phyloP scores from a whole-genome alignment of 768 basidiomycete genomes.

The Lactarius sanguifluus region DNA sequence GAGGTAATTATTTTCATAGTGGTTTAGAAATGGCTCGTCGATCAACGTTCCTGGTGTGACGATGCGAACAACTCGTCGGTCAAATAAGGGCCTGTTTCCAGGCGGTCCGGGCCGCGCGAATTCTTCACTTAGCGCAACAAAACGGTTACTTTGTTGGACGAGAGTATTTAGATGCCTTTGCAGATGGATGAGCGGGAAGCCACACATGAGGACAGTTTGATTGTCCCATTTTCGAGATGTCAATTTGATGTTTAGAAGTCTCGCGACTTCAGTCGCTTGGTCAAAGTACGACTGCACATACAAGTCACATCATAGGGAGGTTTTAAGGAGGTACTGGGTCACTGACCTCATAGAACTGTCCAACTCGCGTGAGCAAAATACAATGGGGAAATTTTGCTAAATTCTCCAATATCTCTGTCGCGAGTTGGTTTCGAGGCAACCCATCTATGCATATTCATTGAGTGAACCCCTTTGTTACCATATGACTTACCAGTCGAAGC shows the following conservation, averaged over 20 bases:
- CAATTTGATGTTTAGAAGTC: slow-evolving; percentile 78
- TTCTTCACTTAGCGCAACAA: slow-evolving; percentile 94
- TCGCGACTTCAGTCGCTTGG: slow-evolving; percentile 78
- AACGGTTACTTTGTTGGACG: slow-evolving; percentile 78
- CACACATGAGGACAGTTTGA: slow-evolving; percentile 76
- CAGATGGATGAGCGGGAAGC: slow-evolving; percentile 83
- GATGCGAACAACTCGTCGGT: slow-evolving; percentile 80
- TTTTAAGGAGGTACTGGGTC: not conserved
- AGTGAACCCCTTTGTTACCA: not conserved
- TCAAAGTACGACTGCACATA: slow-evolving; percentile 82
- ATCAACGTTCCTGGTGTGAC: slow-evolving; percentile 94
- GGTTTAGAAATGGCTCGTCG: slow-evolving; percentile 85
- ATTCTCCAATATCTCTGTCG: slow-evolving; percentile 69
- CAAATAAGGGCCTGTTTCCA: slow-evolving; percentile 60
- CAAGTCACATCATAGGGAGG: not conserved
- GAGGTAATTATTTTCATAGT: slow-evolving; percentile 87
- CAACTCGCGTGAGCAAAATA: slow-evolving; percentile 86
- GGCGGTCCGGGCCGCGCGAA: slow-evolving; percentile 52
- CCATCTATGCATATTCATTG: slow-evolving; percentile 14
- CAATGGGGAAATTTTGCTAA: slow-evolving; percentile 80
- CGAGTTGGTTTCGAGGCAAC: slow-evolving; percentile 48
- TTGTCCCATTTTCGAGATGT: slow-evolving; percentile 75
- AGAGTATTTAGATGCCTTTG: slow-evolving; percentile 85
- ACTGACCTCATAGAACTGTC: slow-evolving; percentile 91
- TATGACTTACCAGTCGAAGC: slow-evolving; percentile 3